phyloP scores from a whole-genome alignment of 2,329 filamentous ascomycete genomes.

The Aspergillus piperis region DNA sequence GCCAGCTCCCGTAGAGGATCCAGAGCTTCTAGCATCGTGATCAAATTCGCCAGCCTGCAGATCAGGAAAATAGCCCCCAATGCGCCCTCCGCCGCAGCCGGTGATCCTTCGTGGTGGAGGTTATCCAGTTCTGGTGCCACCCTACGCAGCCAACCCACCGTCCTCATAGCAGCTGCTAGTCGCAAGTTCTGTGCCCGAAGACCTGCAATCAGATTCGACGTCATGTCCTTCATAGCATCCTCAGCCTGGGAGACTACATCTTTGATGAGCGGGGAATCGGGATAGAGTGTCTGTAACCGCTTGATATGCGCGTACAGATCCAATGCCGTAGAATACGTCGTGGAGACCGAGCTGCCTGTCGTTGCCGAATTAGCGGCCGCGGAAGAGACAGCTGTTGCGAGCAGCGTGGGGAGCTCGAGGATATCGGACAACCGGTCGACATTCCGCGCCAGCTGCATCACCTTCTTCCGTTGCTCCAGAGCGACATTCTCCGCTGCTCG shows the following conservation, averaged over 20 bases:
- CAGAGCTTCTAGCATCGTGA: conserved; percentile 77
- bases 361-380: conserved; percentile 40
- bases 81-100: conserved; percentile 60
- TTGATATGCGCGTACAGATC: conserved; percentile 94
- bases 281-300: conserved; percentile 78
- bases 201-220: conserved; percentile 75
- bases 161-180: conserved; percentile 85
- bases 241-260: conserved; percentile 78
- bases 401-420: conserved; percentile 81
- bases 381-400: conserved; percentile 69
- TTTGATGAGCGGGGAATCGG: conserved; percentile 71
- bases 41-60: conserved; percentile 77
- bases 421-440: conserved; percentile 88
- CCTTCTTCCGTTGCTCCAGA: conserved; percentile 73
- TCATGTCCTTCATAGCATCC: conserved; percentile 84
- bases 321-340: conserved; percentile 83
- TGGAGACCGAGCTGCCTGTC: conserved; percentile 51
- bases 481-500: conserved; percentile 69
- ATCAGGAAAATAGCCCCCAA: conserved; percentile 84
- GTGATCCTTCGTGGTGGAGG: conserved; percentile 29
- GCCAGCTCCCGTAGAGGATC: conserved; percentile 85
- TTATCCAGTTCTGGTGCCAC: conserved; percentile 77
- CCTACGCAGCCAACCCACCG: conserved; percentile 84
- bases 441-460: conserved; percentile 79
- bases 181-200: conserved; percentile 79